A percentile compares a stretch with the other conserved stretches of the same genome.
phyloP scores from a whole-genome alignment of 129 eudicot species.

The Helianthus tuberosus region DNA sequence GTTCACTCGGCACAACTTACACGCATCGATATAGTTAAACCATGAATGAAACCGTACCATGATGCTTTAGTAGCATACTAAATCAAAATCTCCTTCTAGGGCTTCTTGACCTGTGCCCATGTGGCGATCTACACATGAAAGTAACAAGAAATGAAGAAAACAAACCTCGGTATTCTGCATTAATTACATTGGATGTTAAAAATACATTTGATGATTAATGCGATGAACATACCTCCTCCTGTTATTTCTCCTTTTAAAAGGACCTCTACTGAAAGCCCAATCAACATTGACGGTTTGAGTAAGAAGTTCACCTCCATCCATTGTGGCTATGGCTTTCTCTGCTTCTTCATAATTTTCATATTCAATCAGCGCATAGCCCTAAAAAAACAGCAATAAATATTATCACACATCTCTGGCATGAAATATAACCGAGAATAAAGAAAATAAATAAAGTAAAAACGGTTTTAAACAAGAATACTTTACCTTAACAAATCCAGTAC shows the following conservation, averaged over 20 bases:
- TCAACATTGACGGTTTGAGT: slow-evolving; percentile 75
- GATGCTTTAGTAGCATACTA: slow-evolving; percentile 28
- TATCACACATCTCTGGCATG: neutral
- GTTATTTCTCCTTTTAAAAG: slow-evolving; percentile 66
- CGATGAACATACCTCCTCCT: slow-evolving; percentile 40
- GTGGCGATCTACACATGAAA: slow-evolving; percentile 33
- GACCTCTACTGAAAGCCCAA: slow-evolving; percentile 99
- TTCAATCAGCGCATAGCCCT: slow-evolving; percentile 97
- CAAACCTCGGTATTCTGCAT: neutral
- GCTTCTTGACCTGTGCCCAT: slow-evolving; percentile 52
- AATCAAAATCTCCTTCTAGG: slow-evolving; percentile 52
- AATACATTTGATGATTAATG: neutral
- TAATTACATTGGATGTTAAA: neutral
- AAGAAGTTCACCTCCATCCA: slow-evolving; percentile 88
- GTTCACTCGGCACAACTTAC: slow-evolving; percentile 29
- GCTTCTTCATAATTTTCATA: slow-evolving; percentile 87
- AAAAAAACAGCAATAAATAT: slow-evolving; percentile 5
- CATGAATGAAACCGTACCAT: slow-evolving; percentile 10
- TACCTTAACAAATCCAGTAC: slow-evolving; percentile 97
- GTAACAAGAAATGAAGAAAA: slow-evolving; percentile 13
- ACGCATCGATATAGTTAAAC: slow-evolving; percentile 5
- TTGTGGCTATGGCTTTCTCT: slow-evolving; percentile 63
- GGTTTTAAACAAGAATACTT: neutral
- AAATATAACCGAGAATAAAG: neutral
- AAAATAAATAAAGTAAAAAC: neutral